Conservation (phyloP, 2,329 filamentous ascomycete species). For the Penicillium capsulatum region DNA sequence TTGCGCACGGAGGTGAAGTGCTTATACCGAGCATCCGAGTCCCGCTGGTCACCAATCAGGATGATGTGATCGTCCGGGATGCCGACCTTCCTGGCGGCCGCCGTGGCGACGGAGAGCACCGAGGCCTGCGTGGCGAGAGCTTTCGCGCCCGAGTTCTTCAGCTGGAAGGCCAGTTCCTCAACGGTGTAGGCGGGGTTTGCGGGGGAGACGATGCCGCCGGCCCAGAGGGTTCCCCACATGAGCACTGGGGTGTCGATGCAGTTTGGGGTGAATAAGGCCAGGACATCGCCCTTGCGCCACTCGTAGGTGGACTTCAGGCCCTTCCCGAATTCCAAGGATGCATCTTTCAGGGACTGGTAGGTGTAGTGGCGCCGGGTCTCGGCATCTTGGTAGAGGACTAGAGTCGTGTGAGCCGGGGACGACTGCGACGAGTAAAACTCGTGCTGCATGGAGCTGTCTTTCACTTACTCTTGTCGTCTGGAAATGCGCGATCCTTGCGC, state of each 20-base stretch:
- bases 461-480: constrained; percentile 66
- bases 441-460: background rate
- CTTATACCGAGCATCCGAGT: constrained; percentile 56
- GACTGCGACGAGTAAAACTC: background rate
- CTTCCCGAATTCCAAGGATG: constrained; percentile 71
- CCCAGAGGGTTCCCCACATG: constrained; percentile 77
- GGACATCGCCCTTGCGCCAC: constrained; percentile 79
- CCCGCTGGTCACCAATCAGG: constrained; percentile 61
- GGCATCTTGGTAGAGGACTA: constrained; percentile 74
- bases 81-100: constrained; percentile 66
- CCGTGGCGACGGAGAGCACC: constrained; percentile 59
- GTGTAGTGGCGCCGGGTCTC: constrained; percentile 68
- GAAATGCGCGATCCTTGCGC: constrained; percentile 58
- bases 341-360: constrained; percentile 60
- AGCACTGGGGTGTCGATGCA: constrained; percentile 74
- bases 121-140: constrained; percentile 69
- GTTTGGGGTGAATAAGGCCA: constrained; percentile 80
- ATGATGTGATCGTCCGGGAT: constrained; percentile 69
- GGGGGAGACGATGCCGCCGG: constrained; percentile 75
- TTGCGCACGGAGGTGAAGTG: constrained; percentile 71
- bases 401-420: background rate
- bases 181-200: constrained; percentile 84
- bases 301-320: constrained; percentile 69
- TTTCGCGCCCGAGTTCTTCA: constrained; percentile 71
- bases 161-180: constrained; percentile 78